These are phyloP conservation scores for Camelina hispida DNA, from an alignment of 345 rosid species.

Conservation along the genomic window DNA sequence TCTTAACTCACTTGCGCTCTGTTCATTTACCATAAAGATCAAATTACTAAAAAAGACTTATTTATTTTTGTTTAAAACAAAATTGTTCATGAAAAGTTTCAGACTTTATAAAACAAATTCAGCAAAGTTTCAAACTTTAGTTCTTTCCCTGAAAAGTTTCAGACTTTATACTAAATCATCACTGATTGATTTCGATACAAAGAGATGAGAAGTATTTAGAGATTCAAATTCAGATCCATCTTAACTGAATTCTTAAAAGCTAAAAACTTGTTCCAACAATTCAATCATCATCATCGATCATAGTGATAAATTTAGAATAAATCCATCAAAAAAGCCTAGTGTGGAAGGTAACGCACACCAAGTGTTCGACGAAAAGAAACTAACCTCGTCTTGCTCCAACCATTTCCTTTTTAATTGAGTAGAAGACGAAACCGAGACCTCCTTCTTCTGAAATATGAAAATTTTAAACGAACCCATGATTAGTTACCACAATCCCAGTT, in stretches of 20 bases:
- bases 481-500: no score
- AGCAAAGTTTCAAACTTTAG: no score
- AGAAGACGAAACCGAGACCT: slow-evolving; percentile 31
- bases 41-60: slow-evolving; percentile 5
- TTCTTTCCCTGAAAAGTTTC: no score
- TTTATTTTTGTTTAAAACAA: slow-evolving; percentile 10
- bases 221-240: not conserved
- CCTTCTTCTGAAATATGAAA: slow-evolving; percentile 45
- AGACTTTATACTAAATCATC: slow-evolving; percentile 5
- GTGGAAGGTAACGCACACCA: slow-evolving; percentile 16
- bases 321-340: not conserved
- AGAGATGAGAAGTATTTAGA: not conserved
- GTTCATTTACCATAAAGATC: slow-evolving; percentile 23
- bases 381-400: slow-evolving; percentile 50
- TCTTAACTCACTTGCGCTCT: slow-evolving; percentile 44
- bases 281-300: not conserved
- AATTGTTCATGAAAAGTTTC: not conserved
- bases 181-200: not conserved
- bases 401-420: slow-evolving; percentile 32
- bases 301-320: not conserved
- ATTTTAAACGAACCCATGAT: slow-evolving; percentile 23
- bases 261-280: not conserved
- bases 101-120: no score
- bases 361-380: slow-evolving; percentile 35
- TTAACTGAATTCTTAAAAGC: not conserved